Percentiles rank a stretch among this genome's conserved stretches.
phyloP scores from a whole-genome alignment of 108 stramenopile genomes.

The Nannochloropsis granulata region DNA sequence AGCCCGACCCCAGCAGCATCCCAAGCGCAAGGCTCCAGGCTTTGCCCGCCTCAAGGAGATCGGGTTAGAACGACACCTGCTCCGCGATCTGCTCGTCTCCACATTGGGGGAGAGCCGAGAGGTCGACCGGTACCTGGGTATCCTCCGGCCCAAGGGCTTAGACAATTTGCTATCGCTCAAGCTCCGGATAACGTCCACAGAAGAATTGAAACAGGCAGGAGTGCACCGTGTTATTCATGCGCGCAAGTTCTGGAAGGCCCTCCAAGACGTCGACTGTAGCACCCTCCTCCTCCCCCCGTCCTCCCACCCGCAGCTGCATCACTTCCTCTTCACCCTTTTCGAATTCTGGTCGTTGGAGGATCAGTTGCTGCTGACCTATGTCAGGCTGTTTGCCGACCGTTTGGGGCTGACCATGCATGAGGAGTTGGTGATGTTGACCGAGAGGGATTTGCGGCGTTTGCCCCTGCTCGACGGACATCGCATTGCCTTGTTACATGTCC shows the following conservation, averaged over 20 bases:
- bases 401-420: not conserved
- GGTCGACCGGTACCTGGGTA: not conserved
- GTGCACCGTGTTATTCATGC: not conserved
- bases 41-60: not conserved
- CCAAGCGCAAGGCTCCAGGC: not conserved
- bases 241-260: not conserved
- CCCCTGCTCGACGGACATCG: not conserved
- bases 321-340: not conserved
- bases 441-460: not conserved
- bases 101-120: not conserved
- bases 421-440: not conserved
- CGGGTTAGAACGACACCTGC: not conserved
- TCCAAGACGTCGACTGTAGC: not conserved
- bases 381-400: not conserved
- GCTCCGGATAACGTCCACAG: not conserved
- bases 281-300: not conserved
- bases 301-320: not conserved
- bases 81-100: not conserved
- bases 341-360: not conserved
- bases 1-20: not conserved
- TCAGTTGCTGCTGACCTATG: not conserved
- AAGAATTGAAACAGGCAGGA: not conserved
- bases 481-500: not conserved
- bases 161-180: not conserved
- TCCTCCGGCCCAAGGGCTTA: not conserved